phyloP scores from a whole-genome alignment of 768 basidiomycete genomes.

The Naematelia aurantialba region DNA sequence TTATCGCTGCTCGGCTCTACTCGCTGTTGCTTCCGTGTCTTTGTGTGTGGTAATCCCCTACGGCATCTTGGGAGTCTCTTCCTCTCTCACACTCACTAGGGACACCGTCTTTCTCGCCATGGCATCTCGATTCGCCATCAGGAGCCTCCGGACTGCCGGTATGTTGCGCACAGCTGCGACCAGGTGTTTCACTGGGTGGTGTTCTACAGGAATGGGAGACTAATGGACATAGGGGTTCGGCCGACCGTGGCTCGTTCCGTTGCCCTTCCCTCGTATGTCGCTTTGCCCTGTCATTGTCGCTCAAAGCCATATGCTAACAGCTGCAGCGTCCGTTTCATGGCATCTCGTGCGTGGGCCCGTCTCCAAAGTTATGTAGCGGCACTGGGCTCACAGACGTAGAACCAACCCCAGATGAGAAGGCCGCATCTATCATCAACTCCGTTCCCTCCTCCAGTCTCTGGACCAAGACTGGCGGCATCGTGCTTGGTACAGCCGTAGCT shows the following conservation, averaged over 20 bases:
- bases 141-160: slow-evolving; percentile 40
- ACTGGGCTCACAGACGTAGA: slow-evolving; percentile 36
- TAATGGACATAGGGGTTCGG: slow-evolving; percentile 18
- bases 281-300: slow-evolving; percentile 4
- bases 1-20: slow-evolving; percentile 17
- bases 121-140: slow-evolving; percentile 43
- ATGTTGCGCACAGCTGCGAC: slow-evolving; percentile 3
- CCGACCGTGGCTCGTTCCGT: slow-evolving; percentile 17
- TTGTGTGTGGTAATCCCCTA: too few species aligned
- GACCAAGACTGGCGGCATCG: slow-evolving; percentile 89
- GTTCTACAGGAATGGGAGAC: background rate
- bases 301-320: slow-evolving; percentile 3
- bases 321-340: slow-evolving; percentile 18
- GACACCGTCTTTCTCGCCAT: slow-evolving; percentile 25
- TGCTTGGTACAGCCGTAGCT: slow-evolving; percentile 81
- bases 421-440: slow-evolving; percentile 84
- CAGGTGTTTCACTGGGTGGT: background rate
- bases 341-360: slow-evolving; percentile 5
- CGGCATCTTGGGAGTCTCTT: too few species aligned
- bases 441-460: slow-evolving; percentile 70
- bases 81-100: slow-evolving; percentile 13
- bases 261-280: slow-evolving; percentile 1
- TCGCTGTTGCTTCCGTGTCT: slow-evolving; percentile 7
- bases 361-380: background rate
- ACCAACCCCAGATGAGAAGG: slow-evolving; percentile 77